A percentile compares a stretch with the other conserved stretches of the same genome.
Evolutionary conservation across 169 alveolate species (phyloP).

Genomic region (Cryptosporidium meleagridis): DNA sequence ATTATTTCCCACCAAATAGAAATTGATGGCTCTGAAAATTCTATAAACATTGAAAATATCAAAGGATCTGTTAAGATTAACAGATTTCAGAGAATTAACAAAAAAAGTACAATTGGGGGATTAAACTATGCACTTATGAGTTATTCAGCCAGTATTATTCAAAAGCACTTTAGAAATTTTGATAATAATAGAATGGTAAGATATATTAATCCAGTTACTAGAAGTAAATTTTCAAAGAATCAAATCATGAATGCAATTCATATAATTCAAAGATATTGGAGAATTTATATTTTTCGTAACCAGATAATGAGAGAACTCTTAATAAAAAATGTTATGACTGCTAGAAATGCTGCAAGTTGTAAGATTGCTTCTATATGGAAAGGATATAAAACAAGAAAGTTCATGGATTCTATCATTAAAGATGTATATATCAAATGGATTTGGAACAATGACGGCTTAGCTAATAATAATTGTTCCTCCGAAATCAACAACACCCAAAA

Average conservation of each 20-base stretch:
- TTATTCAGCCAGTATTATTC: conserved; percentile 49
- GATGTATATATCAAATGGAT: conserved; percentile 49
- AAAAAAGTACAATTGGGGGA: conserved; percentile 51
- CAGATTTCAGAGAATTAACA: conserved; percentile 29
- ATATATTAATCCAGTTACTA: conserved; percentile 12
- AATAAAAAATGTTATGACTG: conserved; percentile 43
- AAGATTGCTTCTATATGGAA: conserved; percentile 53
- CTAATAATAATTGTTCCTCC: not conserved
- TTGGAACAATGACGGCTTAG: conserved; percentile 5
- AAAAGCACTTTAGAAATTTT: conserved; percentile 35
- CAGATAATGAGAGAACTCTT: conserved; percentile 31
- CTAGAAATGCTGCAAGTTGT: conserved; percentile 64
- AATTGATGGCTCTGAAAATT: not conserved
- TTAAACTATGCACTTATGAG: conserved; percentile 59
- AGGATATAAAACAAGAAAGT: conserved; percentile 60
- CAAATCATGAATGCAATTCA: conserved; percentile 51
- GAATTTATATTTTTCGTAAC: conserved; percentile 42
- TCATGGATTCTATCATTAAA: conserved; percentile 22
- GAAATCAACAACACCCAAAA: not conserved
- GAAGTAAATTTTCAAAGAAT: conserved; percentile 14
- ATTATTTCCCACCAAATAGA: conserved; percentile 13
- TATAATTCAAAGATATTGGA: conserved; percentile 46
- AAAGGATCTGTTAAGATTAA: not conserved
- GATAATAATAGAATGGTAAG: conserved; percentile 12
- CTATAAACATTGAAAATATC: not conserved